These are phyloP conservation scores for Alternaria sp. DNA, from an alignment of 2,329 filamentous ascomycete genomes.

Conservation along the genomic window DNA sequence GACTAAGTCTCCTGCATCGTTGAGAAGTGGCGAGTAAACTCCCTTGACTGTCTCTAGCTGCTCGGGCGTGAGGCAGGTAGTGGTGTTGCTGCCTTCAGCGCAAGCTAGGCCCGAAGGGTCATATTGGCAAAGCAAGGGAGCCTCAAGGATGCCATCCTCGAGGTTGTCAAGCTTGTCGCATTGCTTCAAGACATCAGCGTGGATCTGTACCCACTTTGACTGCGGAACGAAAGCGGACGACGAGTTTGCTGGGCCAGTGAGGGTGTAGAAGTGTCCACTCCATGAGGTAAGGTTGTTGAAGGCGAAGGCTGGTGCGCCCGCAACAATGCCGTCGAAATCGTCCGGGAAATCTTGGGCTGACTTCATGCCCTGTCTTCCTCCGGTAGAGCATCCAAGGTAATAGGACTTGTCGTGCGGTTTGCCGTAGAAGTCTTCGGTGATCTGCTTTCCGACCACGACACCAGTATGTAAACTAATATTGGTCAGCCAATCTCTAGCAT, in stretches of 20 bases:
- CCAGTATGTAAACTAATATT: conserved; percentile 38
- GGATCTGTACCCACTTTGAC: conserved; percentile 49
- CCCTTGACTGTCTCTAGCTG: conserved; percentile 55
- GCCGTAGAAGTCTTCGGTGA: conserved; percentile 51
- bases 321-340: conserved; percentile 48
- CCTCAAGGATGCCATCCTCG: conserved; percentile 57
- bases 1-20: conserved; percentile 53
- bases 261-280: conserved; percentile 39
- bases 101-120: conserved; percentile 50
- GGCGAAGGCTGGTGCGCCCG: conserved; percentile 42
- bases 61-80: conserved; percentile 52
- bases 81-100: conserved; percentile 35
- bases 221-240: conserved; percentile 49
- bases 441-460: conserved; percentile 48
- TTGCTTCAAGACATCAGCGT: conserved; percentile 54
- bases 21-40: conserved; percentile 52
- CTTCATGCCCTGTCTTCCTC: conserved; percentile 47
- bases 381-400: conserved; percentile 48
- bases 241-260: conserved; percentile 35
- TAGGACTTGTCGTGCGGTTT: conserved; percentile 50
- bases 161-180: conserved; percentile 59
- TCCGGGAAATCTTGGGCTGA: conserved; percentile 43
- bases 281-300: conserved; percentile 46
- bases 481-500: background rate
- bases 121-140: conserved; percentile 54